phyloP scores from a whole-genome alignment of 2,329 filamentous ascomycete species.

The Phialophora verrucosa region DNA sequence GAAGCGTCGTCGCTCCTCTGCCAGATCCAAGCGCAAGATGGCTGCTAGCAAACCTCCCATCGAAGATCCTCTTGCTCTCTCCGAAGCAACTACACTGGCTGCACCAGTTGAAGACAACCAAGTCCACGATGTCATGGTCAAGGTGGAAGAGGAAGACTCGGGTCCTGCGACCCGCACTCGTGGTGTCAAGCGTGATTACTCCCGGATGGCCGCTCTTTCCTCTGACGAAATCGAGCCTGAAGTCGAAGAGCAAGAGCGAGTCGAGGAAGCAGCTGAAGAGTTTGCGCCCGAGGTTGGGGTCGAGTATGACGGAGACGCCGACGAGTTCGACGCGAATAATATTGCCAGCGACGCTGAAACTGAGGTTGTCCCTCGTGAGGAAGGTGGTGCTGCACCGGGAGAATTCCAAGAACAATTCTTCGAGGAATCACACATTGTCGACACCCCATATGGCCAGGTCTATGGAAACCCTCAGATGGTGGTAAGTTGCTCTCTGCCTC shows the following conservation, averaged over 20 bases:
- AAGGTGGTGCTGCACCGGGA: background rate
- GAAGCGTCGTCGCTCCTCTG: conserved; percentile 15
- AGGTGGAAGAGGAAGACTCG: conserved; percentile 58
- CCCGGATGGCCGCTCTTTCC: conserved; percentile 12
- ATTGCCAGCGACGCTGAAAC: conserved; percentile 11
- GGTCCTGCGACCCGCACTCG: conserved; percentile 30
- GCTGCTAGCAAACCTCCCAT: background rate
- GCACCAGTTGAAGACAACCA: background rate
- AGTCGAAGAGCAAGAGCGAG: conserved; percentile 14
- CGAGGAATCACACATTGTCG: conserved; percentile 2
- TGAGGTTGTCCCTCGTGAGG: background rate
- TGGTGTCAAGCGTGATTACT: conserved; percentile 33
- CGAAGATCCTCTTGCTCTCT: background rate
- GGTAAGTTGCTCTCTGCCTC: background rate
- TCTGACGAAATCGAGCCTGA: conserved; percentile 12
- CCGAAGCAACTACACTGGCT: background rate
- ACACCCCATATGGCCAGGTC: conserved; percentile 8
- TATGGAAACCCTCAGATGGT: background rate
- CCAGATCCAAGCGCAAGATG: conserved; percentile 13
- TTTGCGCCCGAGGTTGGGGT: background rate
- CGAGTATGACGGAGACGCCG: conserved; percentile 5
- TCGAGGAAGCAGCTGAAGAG: conserved; percentile 5
- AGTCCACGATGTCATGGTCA: conserved; percentile 60
- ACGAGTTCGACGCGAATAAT: background rate
- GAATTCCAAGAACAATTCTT: background rate